A percentile compares a stretch with the other conserved stretches of the same genome.
phyloP scores from a whole-genome alignment of 257 asterid species.

The Jacaranda copaia region DNA sequence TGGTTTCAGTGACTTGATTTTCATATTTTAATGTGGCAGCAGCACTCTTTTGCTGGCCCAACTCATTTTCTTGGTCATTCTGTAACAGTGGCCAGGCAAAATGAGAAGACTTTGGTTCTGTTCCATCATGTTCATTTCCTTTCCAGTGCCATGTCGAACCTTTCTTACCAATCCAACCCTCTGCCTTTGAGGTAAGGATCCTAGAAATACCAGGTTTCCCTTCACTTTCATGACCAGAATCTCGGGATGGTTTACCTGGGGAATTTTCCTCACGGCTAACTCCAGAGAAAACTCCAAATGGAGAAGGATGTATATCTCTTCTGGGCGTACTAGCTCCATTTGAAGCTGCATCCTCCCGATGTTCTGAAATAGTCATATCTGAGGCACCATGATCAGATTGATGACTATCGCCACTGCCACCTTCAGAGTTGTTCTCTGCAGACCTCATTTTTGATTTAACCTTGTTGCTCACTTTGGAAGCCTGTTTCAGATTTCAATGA shows the following conservation, averaged over 20 bases:
- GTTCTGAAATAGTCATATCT: slow-evolving; percentile 53
- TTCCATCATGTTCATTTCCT: slow-evolving; percentile 69
- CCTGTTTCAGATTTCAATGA: slow-evolving; percentile 53
- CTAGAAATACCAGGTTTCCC: slow-evolving; percentile 73
- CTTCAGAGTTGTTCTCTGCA: slow-evolving; percentile 67
- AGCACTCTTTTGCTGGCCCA: slow-evolving; percentile 51
- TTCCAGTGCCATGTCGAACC: slow-evolving; percentile 87
- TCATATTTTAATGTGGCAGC: slow-evolving; percentile 52
- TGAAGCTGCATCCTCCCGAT: slow-evolving; percentile 84
- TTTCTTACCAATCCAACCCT: slow-evolving; percentile 81
- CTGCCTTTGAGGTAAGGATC: slow-evolving; percentile 79
- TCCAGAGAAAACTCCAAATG: slow-evolving; percentile 72
- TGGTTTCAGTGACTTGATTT: slow-evolving; percentile 53
- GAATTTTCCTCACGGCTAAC: slow-evolving; percentile 49
- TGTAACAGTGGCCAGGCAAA: slow-evolving; percentile 82
- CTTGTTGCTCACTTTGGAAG: slow-evolving; percentile 86
- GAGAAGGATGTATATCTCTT: slow-evolving; percentile 72
- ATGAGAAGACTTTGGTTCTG: slow-evolving; percentile 63
- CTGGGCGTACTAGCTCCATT: slow-evolving; percentile 91
- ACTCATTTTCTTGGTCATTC: slow-evolving; percentile 67
- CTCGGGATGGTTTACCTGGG: slow-evolving; percentile 51
- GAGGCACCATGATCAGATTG: slow-evolving; percentile 65
- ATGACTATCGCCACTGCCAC: slow-evolving; percentile 71
- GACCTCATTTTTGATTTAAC: slow-evolving; percentile 80
- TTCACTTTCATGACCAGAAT: slow-evolving; percentile 80